These are phyloP conservation scores for Kluyveromyces dobzhanskii DNA, from an alignment of 805 yeast genomes.

Conservation along the genomic window DNA sequence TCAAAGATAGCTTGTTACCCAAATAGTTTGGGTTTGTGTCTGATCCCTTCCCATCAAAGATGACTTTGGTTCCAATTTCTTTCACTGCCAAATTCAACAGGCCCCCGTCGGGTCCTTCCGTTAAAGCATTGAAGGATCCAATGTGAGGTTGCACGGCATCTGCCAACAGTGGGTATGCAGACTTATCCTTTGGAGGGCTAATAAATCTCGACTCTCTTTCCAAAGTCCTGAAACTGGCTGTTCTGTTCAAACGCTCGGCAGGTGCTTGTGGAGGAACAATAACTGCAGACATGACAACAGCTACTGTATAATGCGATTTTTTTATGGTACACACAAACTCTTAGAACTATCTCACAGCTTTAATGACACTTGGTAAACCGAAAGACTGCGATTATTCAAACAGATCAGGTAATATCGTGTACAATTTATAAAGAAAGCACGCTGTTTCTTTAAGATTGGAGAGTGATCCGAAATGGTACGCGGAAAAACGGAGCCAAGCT, in stretches of 20 bases:
- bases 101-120: conserved; percentile 84
- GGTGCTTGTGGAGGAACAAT: conserved; percentile 1
- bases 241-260: conserved; percentile 20
- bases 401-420: no score
- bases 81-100: conserved; percentile 74
- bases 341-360: no score
- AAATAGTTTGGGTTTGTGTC: conserved; percentile 39
- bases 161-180: conserved; percentile 70
- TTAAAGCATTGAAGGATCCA: conserved; percentile 91
- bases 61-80: conserved; percentile 80
- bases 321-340: no score
- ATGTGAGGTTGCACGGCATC: conserved; percentile 94
- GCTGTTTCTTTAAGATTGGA: no score
- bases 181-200: conserved; percentile 82
- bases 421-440: no score
- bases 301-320: no score
- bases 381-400: no score
- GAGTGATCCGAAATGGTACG: neutral
- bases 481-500: neutral
- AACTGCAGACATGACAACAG: neutral
- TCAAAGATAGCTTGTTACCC: conserved; percentile 78
- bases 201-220: conserved; percentile 81
- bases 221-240: conserved; percentile 53
- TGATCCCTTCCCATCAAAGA: conserved; percentile 56
- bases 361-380: no score